Evolutionary conservation across 371 early-diverging fungal species (phyloP).

Genomic region (Zopfochytrium polystomum): DNA sequence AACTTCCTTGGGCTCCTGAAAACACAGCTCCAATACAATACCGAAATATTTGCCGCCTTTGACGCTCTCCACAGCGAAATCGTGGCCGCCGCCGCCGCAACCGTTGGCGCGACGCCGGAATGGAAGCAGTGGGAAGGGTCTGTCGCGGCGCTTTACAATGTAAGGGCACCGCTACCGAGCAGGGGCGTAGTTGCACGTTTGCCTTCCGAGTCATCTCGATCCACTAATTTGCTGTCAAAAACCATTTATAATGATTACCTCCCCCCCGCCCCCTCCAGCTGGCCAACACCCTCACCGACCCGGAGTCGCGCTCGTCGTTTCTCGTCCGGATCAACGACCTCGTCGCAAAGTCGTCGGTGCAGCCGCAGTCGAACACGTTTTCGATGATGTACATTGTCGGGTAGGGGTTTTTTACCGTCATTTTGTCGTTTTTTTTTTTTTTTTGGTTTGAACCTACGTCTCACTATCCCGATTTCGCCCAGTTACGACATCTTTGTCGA

Average conservation of each 20-base stretch:
- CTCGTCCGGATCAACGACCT: background rate
- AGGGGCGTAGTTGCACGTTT: too few relatives aligned
- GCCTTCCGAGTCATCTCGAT: background rate
- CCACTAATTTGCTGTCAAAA: background rate
- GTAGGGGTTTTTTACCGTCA: too few relatives aligned
- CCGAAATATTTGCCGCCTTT: conserved; percentile 7
- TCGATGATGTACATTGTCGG: conserved; percentile 22
- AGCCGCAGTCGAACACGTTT: too few relatives aligned
- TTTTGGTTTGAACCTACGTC: too few relatives aligned
- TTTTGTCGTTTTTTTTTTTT: background rate
- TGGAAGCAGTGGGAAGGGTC: conserved; percentile 24
- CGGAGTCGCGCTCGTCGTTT: conserved; percentile 5
- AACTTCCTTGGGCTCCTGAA: background rate
- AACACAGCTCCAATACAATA: conserved; percentile 11
- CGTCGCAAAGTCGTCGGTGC: too few relatives aligned
- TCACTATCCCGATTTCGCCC: too few relatives aligned
- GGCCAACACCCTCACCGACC: too few relatives aligned
- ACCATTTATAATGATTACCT: background rate
- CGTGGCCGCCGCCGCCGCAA: background rate
- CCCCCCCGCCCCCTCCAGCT: too few relatives aligned
- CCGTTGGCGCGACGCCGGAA: background rate
- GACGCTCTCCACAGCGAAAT: conserved; percentile 7
- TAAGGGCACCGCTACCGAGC: conserved; percentile 9
- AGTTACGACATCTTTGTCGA: conserved; percentile 34
- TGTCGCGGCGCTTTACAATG: conserved; percentile 15